Percentiles rank a stretch among this genome's conserved stretches.
Conservation (phyloP, 805 yeast species). For the Wickerhamomyces hampshirensis region DNA sequence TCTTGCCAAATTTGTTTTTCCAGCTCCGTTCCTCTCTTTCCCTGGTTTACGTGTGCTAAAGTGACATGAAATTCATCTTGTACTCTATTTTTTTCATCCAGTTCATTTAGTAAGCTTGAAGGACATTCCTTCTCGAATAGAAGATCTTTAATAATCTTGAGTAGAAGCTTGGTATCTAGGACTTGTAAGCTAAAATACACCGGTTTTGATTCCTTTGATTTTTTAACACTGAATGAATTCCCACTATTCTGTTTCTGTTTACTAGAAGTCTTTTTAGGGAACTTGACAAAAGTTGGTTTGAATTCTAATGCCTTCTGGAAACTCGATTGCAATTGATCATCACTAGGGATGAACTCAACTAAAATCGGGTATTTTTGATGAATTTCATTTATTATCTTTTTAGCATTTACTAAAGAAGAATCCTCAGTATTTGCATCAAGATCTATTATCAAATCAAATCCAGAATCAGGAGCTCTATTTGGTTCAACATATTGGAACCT, state of each 20-base stretch:
- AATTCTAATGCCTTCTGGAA: constrained; percentile 48
- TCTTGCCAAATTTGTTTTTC: constrained; percentile 26
- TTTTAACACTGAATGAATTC: constrained; percentile 5
- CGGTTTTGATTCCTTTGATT: constrained; percentile 25
- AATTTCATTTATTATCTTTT: constrained; percentile 35
- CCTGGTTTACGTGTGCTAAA: constrained; percentile 42
- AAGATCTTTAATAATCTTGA: constrained; percentile 13
- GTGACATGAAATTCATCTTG: constrained; percentile 66
- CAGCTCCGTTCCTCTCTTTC: constrained; percentile 25
- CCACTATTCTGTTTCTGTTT: constrained; percentile 3
- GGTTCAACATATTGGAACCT: constrained; percentile 60
- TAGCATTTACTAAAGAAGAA: constrained; percentile 49
- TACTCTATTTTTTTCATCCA: constrained; percentile 33
- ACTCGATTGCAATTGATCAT: constrained; percentile 38
- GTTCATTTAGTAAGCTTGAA: constrained; percentile 3
- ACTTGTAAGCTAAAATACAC: constrained; percentile 44
- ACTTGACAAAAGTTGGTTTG: constrained; percentile 46
- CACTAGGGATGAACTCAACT: constrained; percentile 36
- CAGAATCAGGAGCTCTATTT: constrained; percentile 49
- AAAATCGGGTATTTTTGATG: constrained; percentile 40
- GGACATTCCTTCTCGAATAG: background rate
- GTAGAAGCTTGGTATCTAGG: constrained; percentile 12
- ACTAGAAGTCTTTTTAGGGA: constrained; percentile 18
- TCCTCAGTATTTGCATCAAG: constrained; percentile 39
- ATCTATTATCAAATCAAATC: constrained; percentile 62